Evolutionary conservation across 495 filamentous ascomycete genomes (phyloP).

Genomic region (Penicillium crystallinum): DNA sequence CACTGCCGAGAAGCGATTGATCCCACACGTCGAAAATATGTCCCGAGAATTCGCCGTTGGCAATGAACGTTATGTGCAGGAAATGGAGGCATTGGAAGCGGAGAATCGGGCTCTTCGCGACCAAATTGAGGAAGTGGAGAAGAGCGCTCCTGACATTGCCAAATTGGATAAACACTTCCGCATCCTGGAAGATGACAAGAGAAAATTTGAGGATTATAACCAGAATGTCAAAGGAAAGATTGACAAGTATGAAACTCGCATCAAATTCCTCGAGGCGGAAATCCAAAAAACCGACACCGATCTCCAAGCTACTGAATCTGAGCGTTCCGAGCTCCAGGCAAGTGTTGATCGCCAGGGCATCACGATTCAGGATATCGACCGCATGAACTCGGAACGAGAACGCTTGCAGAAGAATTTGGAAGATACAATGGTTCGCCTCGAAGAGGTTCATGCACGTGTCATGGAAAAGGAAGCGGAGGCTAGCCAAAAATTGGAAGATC

Average conservation of each 20-base stretch:
- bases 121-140: constrained; percentile 84
- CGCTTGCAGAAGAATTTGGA: constrained; percentile 82
- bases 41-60: constrained; percentile 78
- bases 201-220: constrained; percentile 92
- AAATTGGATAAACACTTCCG: constrained; percentile 78
- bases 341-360: constrained; percentile 89
- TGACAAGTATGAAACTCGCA: constrained; percentile 74
- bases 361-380: constrained; percentile 95
- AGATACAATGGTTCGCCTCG: constrained; percentile 62
- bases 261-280: constrained; percentile 71
- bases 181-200: constrained; percentile 82
- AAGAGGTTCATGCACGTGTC: constrained; percentile 75
- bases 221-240: constrained; percentile 69
- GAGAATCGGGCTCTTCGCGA: constrained; percentile 71
- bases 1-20: constrained; percentile 64
- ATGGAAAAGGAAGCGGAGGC: constrained; percentile 81
- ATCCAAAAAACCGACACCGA: constrained; percentile 72
- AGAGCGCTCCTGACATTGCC: constrained; percentile 72
- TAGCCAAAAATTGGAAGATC: constrained; percentile 74
- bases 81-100: constrained; percentile 75
- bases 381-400: constrained; percentile 93
- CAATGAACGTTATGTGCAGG: constrained; percentile 73
- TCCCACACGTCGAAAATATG: constrained; percentile 86
- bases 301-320: constrained; percentile 71
- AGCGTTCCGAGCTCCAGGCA: constrained; percentile 71